Evolutionary conservation across 75 land plant genomes (phyloP).

Genomic region (Picea sitchensis): DNA sequence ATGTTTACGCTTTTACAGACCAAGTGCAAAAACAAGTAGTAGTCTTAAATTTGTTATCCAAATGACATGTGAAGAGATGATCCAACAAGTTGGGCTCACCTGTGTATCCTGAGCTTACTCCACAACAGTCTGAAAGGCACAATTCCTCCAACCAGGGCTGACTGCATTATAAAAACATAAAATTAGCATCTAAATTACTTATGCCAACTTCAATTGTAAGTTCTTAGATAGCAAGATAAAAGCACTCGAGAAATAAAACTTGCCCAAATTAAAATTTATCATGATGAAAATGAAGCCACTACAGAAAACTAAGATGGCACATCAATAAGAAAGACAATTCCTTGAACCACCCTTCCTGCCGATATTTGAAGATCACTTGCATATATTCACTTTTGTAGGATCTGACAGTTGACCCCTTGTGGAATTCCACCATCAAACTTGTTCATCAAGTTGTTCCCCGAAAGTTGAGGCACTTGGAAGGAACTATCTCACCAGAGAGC

Average conservation of each 20-base stretch:
- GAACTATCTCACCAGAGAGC: too few species aligned
- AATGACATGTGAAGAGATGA: not conserved
- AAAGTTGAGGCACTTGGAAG: too few species aligned
- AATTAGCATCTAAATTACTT: not conserved
- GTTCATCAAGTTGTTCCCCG: too few species aligned
- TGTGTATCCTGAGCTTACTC: not conserved
- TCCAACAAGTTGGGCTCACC: constrained; percentile 10
- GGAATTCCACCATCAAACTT: too few species aligned
- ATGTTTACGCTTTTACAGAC: too few species aligned
- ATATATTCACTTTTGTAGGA: too few species aligned
- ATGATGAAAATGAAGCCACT: not conserved
- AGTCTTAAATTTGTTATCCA: not conserved
- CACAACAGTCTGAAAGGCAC: constrained; percentile 52
- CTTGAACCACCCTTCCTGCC: too few species aligned
- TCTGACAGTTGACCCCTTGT: too few species aligned
- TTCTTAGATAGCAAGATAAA: not conserved
- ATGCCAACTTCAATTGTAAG: not conserved
- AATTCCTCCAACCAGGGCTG: constrained; percentile 69
- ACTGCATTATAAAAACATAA: constrained; percentile 25
- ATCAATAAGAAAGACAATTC: not conserved
- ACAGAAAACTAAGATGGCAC: not conserved
- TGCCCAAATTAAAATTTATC: not conserved
- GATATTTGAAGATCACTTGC: too few species aligned
- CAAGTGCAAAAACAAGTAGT: too few species aligned
- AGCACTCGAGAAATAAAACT: not conserved